Evolutionary conservation across 1,139 yeast species (phyloP), one percentile per base, ranked within the genome.

Genomic region (Protomyces inundatus): DNA sequence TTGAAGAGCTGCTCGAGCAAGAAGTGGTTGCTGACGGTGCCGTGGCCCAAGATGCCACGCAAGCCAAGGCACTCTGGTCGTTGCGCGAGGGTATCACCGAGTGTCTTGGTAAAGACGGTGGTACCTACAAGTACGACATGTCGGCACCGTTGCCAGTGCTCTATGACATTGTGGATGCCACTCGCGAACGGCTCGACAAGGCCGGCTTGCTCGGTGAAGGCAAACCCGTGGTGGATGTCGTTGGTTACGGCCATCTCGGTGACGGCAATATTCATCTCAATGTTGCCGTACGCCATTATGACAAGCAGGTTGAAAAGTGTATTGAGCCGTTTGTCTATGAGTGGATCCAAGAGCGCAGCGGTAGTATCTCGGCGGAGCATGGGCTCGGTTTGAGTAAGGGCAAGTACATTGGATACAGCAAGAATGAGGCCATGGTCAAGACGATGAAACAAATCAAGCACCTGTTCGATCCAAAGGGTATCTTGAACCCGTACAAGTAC

Each of bases 81-180:
- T 91, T 98, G 97, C 85, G 98, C 78, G 98, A 93, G 76, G 81
- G 86, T 68, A 84, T 91, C 69, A 90, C 97, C 40, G 98, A 93
- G 77, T 91, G 97, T 9, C 82, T 89, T 23, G 87, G 90, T 56
- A 81, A 83, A 66, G 84, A 81, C 45, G 98, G 98, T 62, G 98
- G 98, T 70, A 98, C 91, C 59, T 93, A 93, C 80, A 93, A 93
- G 77, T 93, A 93, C 73, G 98, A 93, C 71, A 97, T 93, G 52
- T 89, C 97, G 3, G 78, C 93, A 66, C 98, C 98, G 36, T 80
- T 91, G 68, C 79, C 82, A 23, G 88, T 85, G 65, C 80, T 91
- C 76, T 91, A 90, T 73, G 86, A 86, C 7, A 79, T 93, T 64
- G 96, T 91, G 30, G 87, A 84, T 64, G 95, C 86, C 10, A 84